These are phyloP conservation scores for Ophiorrhiza pumila DNA, from an alignment of 257 asterid genomes.

Conservation along the genomic window DNA sequence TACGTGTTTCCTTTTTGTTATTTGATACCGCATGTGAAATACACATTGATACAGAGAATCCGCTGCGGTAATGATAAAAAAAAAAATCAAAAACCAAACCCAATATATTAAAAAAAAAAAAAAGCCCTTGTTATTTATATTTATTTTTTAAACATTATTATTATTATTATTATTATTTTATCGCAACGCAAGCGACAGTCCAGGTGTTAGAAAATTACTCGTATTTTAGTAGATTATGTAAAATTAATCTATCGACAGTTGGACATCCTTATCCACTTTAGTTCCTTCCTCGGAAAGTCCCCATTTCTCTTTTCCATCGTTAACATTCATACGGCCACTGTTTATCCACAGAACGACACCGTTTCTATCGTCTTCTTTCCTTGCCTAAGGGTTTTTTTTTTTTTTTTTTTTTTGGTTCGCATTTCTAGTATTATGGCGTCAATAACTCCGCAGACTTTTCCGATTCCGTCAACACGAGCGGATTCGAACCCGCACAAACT, in stretches of 20 bases:
- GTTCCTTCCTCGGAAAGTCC: background rate
- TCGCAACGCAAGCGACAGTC: too few species aligned
- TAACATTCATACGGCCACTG: background rate
- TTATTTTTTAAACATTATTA: too few species aligned
- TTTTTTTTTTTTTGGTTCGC: background rate
- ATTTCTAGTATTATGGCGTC: slow-evolving; percentile 56
- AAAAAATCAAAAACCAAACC: background rate
- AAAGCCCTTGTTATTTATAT: too few species aligned
- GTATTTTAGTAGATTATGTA: too few species aligned
- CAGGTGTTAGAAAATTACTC: too few species aligned
- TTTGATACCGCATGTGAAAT: too few species aligned
- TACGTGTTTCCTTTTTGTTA: too few species aligned
- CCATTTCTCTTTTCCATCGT: background rate
- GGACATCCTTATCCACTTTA: slow-evolving; percentile 13
- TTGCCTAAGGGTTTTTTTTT: background rate
- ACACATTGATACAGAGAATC: too few species aligned
- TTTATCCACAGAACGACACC: slow-evolving; percentile 9
- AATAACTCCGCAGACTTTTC: slow-evolving; percentile 50
- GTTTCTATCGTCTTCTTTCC: slow-evolving; percentile 1
- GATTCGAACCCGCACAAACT: slow-evolving; percentile 37
- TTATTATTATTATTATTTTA: too few species aligned
- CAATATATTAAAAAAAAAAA: background rate
- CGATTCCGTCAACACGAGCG: slow-evolving; percentile 37
- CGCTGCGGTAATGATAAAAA: too few species aligned
- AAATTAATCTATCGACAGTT: too few species aligned